A percentile compares a stretch with the other conserved stretches of the same genome.
Conservation (phyloP, 1,284 basidiomycete genomes). For the Apiotrichum sp. region DNA sequence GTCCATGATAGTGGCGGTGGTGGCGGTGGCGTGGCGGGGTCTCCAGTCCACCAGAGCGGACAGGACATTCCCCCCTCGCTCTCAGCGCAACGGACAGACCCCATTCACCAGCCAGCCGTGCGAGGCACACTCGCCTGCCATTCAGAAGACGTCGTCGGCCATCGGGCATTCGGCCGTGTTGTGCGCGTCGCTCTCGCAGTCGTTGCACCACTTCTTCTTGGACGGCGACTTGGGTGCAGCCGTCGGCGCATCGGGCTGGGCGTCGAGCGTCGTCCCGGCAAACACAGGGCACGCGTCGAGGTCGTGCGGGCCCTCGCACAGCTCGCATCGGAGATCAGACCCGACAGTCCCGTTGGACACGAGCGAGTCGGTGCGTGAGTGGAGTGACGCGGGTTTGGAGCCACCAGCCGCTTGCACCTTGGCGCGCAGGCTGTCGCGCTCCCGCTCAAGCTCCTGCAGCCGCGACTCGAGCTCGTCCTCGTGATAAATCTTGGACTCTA, state of each 20-base stretch:
- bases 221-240: conserved; percentile 2
- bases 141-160: conserved; percentile 30
- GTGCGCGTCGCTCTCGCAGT: conserved; percentile 45
- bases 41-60: no score
- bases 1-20: no score
- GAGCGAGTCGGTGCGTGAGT: neutral
- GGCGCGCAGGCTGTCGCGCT: conserved; percentile 18
- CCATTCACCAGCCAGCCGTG: neutral
- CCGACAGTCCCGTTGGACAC: neutral
- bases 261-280: conserved; percentile 27
- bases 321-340: conserved; percentile 28
- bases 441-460: conserved; percentile 60
- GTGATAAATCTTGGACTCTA: conserved; percentile 89
- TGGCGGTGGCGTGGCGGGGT: no score
- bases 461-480: conserved; percentile 91
- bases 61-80: no score
- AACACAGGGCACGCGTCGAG: conserved; percentile 46
- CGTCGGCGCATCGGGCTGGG: neutral
- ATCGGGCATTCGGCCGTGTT: conserved; percentile 43
- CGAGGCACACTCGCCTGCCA: neutral
- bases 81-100: no score
- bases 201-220: conserved; percentile 40
- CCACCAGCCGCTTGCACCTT: conserved; percentile 4
- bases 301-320: conserved; percentile 45
- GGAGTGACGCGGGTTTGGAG: conserved; percentile 9